phyloP scores from a whole-genome alignment of 1,139 yeast genomes.

The Taphrina sp. region DNA sequence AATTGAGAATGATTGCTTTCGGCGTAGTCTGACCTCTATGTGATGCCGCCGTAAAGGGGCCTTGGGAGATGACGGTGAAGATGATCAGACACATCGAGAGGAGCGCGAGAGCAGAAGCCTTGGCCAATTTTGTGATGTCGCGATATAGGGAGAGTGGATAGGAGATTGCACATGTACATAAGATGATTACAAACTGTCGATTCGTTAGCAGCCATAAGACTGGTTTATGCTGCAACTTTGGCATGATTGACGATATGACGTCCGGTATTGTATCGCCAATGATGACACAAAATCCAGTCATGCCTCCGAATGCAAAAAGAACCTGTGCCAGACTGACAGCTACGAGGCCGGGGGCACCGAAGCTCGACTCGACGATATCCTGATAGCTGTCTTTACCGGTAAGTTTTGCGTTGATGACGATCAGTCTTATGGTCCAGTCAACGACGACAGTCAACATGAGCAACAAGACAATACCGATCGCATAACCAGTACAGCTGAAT shows the following conservation, averaged over 20 bases:
- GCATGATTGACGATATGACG: constrained; percentile 69
- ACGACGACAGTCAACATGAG: constrained; percentile 63
- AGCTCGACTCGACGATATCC: constrained; percentile 77
- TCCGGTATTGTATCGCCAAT: constrained; percentile 95
- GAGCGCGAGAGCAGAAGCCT: constrained; percentile 82
- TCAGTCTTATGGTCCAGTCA: constrained; percentile 82
- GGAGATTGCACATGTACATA: constrained; percentile 71
- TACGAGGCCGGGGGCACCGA: constrained; percentile 69
- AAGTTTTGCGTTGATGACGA: constrained; percentile 77
- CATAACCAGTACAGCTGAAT: constrained; percentile 70
- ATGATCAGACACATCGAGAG: constrained; percentile 81
- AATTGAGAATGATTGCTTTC: constrained; percentile 57
- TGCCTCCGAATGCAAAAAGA: constrained; percentile 89
- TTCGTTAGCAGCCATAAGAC: constrained; percentile 56
- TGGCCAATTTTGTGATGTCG: constrained; percentile 81
- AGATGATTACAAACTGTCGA: constrained; percentile 64
- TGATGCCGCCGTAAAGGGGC: constrained; percentile 58
- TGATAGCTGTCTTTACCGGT: constrained; percentile 79
- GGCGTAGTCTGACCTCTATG: constrained; percentile 52
- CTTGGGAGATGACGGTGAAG: constrained; percentile 66
- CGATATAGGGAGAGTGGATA: constrained; percentile 78
- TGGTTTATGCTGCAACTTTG: constrained; percentile 49
- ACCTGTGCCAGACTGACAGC: constrained; percentile 74
- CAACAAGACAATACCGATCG: constrained; percentile 69
- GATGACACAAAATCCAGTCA: constrained; percentile 89